Evolutionary conservation across 2,329 filamentous ascomycete species (phyloP), one percentile per base, ranked within the genome.

Genomic region (Purpureocillium takamizusanense): DNA sequence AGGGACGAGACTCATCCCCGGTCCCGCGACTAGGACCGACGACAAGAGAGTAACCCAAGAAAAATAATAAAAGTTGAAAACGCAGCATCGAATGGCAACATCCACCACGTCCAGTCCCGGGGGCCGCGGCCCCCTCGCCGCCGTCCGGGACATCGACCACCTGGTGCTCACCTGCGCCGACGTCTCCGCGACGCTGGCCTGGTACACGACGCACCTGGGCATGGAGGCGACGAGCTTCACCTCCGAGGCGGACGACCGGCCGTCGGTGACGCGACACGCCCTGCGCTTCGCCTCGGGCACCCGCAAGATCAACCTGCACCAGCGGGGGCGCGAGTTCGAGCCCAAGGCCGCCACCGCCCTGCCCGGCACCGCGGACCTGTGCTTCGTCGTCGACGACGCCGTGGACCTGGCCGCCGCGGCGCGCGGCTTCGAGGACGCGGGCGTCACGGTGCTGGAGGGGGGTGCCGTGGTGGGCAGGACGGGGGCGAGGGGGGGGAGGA

Each of bases 251-350:
- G 60, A 54, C 13, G 6, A n/a, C 21, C 21, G 21, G 21, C 44
- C 60, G 12, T 53, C 62, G 2, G 33, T 36, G 4, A 32, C 33
- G 17, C 67, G 76, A 11, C 66, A 73, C 41, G 73, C 74, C 0
- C 61, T 81, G 13, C 56, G 64, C 4, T 81, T 80, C 46, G 21
- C n/a, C n/a, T n/a, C n/a, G n/a, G 77, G 75, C 27, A 50, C 46
- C 1, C 73, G 77, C 43, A 81, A 81, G 54, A 73, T 81, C 41
- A 81, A 81, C 42, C 63, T 81, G 3, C 76, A 81, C 48, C 62
- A 74, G 45, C 57, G 60, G 10, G 75, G 74, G 7, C 66, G 64
- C 12, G 75, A 80, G 42, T 79, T 78, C 45, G 72, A 76, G 42
- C 76, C 76, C 3, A 78, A 78, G 49, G 76, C 76, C 0, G 50